phyloP scores from a whole-genome alignment of 1,284 basidiomycete species.

The Ustilago xerochloae region DNA sequence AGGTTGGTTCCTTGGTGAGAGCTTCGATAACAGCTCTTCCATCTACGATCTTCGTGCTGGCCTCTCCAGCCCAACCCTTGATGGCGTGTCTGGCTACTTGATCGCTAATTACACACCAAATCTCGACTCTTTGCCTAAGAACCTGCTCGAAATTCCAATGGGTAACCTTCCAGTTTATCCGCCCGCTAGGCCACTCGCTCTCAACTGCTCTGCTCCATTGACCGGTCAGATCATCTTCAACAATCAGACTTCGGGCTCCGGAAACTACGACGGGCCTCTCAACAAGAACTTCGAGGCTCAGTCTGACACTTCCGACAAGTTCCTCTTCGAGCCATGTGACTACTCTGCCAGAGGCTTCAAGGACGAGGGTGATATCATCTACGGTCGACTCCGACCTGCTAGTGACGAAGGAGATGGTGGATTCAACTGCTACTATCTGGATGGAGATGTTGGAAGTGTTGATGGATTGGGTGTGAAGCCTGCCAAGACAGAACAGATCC shows the following conservation, averaged over 20 bases:
- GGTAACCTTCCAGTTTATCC: neutral
- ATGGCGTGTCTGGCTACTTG: conserved; percentile 13
- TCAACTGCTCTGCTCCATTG: conserved; percentile 5
- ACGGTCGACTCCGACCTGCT: conserved; percentile 28
- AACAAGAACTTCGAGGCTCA: conserved; percentile 21
- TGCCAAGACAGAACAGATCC: no score
- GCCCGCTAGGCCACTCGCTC: neutral
- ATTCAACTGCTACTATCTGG: conserved; percentile 19
- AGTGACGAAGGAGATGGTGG: conserved; percentile 4
- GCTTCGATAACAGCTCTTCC: conserved; percentile 4
- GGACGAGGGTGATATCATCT: conserved; percentile 3
- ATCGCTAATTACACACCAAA: conserved; percentile 22
- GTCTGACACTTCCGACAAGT: conserved; percentile 6
- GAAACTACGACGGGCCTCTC: conserved; percentile 20
- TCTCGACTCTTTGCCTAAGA: conserved; percentile 5
- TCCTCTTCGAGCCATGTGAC: conserved; percentile 35
- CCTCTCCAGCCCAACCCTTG: neutral
- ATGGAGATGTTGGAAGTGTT: no score
- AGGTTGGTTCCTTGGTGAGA: conserved; percentile 24
- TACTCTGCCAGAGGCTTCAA: conserved; percentile 17
- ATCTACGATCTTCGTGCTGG: conserved; percentile 11
- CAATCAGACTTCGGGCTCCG: conserved; percentile 20
- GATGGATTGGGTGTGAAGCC: no score
- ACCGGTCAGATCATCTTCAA: conserved; percentile 21
- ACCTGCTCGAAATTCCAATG: neutral